phyloP scores from a whole-genome alignment of 495 filamentous ascomycete species.

The Penicillium soppii region DNA sequence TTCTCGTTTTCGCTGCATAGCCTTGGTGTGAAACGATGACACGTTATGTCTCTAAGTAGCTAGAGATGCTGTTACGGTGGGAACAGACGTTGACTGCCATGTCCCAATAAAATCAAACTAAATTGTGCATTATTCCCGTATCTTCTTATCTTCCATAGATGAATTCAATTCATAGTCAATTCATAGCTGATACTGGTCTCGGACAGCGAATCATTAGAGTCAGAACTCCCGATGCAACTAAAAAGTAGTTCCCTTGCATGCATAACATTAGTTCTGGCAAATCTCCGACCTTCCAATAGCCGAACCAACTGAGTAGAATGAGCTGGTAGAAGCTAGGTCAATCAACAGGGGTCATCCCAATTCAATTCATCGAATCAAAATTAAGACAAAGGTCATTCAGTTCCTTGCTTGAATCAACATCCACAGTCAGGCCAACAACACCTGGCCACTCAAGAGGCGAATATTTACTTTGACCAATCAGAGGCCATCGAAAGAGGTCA shows the following conservation, averaged over 20 bases:
- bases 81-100: background rate
- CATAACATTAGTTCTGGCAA: background rate
- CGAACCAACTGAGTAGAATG: no score
- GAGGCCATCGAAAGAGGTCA: background rate
- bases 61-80: background rate
- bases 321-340: no score
- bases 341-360: background rate
- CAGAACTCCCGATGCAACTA: background rate
- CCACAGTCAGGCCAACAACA: background rate
- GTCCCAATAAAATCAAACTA: background rate
- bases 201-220: background rate
- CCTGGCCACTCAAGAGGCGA: conserved; percentile 1
- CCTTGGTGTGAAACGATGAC: background rate
- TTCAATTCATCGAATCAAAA: conserved; percentile 8
- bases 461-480: conserved; percentile 10
- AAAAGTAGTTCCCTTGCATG: conserved; percentile 1
- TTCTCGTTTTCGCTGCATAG: conserved; percentile 1
- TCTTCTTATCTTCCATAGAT: background rate
- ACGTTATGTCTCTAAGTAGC: background rate
- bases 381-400: conserved; percentile 6
- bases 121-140: background rate
- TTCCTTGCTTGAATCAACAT: background rate
- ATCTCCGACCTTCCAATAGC: background rate
- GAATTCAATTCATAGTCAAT: background rate
- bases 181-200: background rate